These are phyloP conservation scores for Paramecium bursaria DNA, from an alignment of 73 alveolate genomes.

Conservation along the genomic window DNA sequence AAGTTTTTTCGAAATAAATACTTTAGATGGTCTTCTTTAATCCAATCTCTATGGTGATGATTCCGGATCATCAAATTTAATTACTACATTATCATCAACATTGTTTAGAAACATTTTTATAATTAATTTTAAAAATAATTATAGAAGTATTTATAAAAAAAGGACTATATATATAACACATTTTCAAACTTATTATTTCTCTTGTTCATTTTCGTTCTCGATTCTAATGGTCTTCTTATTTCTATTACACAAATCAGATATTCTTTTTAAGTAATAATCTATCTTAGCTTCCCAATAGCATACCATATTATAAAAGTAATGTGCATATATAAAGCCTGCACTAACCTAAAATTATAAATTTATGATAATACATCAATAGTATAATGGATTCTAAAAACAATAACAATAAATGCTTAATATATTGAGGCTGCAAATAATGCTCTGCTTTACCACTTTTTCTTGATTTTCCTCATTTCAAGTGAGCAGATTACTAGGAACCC, in stretches of 20 bases:
- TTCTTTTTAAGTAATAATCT: constrained; percentile 33
- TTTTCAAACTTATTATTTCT: not conserved
- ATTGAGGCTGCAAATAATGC: constrained; percentile 5
- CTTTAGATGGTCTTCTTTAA: too few species aligned
- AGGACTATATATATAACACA: too few species aligned
- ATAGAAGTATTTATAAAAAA: too few species aligned
- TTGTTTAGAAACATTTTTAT: too few species aligned
- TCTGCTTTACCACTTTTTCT: not conserved
- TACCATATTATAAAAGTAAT: constrained; percentile 45
- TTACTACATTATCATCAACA: too few species aligned
- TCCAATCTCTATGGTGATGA: too few species aligned
- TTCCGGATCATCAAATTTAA: too few species aligned
- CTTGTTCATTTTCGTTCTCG: not conserved
- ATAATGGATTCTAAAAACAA: constrained; percentile 36
- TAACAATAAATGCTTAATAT: constrained; percentile 44
- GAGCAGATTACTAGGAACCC: constrained; percentile 42
- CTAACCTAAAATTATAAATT: constrained; percentile 2
- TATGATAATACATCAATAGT: constrained; percentile 37
- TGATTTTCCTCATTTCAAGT: constrained; percentile 51
- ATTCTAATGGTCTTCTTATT: constrained; percentile 33
- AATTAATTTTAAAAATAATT: too few species aligned
- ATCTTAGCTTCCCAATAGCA: constrained; percentile 55
- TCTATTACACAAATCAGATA: constrained; percentile 2
- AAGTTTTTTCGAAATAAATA: too few species aligned
- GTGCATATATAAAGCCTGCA: constrained; percentile 38